A percentile compares a stretch with the other conserved stretches of the same genome.
These are phyloP conservation scores for Casuarina equisetifolia DNA, from an alignment of 306 rosid genomes.

Conservation along the genomic window DNA sequence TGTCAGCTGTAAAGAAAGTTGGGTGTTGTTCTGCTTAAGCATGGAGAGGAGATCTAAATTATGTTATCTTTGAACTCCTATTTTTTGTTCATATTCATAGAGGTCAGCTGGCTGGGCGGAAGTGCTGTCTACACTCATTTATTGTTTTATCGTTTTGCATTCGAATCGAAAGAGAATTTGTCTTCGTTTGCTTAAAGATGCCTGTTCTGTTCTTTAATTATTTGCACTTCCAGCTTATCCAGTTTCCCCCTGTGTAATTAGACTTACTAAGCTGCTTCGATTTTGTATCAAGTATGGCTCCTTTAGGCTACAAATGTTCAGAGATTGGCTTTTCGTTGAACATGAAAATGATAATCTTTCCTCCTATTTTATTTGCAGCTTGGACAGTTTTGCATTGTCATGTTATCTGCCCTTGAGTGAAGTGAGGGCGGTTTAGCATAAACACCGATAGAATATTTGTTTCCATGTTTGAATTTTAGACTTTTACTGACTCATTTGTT, in stretches of 20 bases:
- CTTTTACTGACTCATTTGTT: no score
- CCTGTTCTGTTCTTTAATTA: no score
- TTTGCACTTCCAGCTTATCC: no score
- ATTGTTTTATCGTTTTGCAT: neutral
- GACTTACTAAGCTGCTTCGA: neutral
- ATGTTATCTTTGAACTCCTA: constrained; percentile 5
- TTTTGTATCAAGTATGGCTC: neutral
- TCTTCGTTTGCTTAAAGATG: neutral
- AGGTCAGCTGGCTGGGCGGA: neutral
- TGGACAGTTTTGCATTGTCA: neutral
- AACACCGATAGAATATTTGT: no score
- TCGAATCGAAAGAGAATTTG: neutral
- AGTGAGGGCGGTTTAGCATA: no score
- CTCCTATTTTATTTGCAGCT: neutral
- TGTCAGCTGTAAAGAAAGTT: constrained; percentile 64
- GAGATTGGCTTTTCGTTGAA: neutral
- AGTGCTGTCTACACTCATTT: neutral
- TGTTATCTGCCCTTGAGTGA: no score
- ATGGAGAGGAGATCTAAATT: constrained; percentile 12
- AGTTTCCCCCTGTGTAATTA: neutral
- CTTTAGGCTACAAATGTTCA: neutral
- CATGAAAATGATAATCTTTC: neutral
- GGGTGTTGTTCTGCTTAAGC: constrained; percentile 65
- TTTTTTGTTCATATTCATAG: neutral
- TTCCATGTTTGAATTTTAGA: no score